phyloP scores from a whole-genome alignment of 805 yeast genomes.

The Candida maltosa region DNA sequence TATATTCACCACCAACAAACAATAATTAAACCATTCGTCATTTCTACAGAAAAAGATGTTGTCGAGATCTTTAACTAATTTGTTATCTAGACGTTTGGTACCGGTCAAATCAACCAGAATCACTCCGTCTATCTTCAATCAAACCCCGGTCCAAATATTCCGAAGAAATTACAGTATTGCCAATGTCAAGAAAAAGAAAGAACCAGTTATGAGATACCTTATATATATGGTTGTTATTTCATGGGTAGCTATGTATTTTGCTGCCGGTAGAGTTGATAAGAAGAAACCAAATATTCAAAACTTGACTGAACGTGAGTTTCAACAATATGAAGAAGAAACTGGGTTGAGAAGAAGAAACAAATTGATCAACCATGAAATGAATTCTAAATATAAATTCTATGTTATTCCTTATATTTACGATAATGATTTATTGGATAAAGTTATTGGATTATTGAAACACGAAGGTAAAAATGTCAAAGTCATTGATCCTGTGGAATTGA shows the following conservation, averaged over 20 bases:
- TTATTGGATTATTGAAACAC: slow-evolving; percentile 15
- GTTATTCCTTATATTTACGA: slow-evolving; percentile 32
- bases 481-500: slow-evolving; percentile 50
- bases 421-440: slow-evolving; percentile 14
- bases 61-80: too few species aligned
- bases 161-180: slow-evolving; percentile 1
- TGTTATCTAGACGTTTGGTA: too few species aligned
- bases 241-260: slow-evolving; percentile 27
- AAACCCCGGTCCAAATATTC: not conserved
- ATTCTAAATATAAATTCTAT: slow-evolving; percentile 40
- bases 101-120: too few species aligned
- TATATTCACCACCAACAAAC: too few species aligned
- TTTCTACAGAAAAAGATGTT: too few species aligned
- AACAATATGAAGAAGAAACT: slow-evolving; percentile 43
- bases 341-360: slow-evolving; percentile 51
- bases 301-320: slow-evolving; percentile 45
- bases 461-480: slow-evolving; percentile 27
- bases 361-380: slow-evolving; percentile 33
- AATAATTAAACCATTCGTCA: too few species aligned
- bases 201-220: slow-evolving; percentile 35
- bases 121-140: not conserved
- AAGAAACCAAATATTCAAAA: slow-evolving; percentile 36
- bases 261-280: slow-evolving; percentile 26
- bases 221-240: slow-evolving; percentile 33
- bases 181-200: slow-evolving; percentile 14